Conservation (phyloP, 495 filamentous ascomycete genomes). For the Penicillium coprophilum region DNA sequence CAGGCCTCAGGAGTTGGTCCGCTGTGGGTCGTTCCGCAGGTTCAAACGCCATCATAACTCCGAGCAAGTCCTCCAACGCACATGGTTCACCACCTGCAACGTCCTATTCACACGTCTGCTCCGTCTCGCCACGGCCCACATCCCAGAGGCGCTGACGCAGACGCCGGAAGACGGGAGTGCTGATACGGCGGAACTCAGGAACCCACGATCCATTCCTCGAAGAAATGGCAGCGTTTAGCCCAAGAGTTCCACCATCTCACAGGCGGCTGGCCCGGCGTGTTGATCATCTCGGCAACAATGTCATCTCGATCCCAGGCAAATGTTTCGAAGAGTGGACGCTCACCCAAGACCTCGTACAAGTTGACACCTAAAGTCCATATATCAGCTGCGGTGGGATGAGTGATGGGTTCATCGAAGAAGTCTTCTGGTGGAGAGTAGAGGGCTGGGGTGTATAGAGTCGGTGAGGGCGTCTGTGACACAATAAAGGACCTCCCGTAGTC, state of each 20-base stretch:
- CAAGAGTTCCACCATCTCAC: slow-evolving; percentile 29
- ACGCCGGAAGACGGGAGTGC: slow-evolving; percentile 25
- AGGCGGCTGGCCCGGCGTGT: slow-evolving; percentile 28
- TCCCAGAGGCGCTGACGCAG: slow-evolving; percentile 29
- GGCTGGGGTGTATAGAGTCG: slow-evolving; percentile 26
- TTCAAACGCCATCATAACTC: slow-evolving; percentile 37
- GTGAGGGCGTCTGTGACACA: slow-evolving; percentile 19
- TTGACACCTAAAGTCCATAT: slow-evolving; percentile 34
- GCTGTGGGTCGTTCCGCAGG: slow-evolving; percentile 34
- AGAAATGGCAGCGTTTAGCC: slow-evolving; percentile 24
- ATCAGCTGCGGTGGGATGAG: slow-evolving; percentile 26
- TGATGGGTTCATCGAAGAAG: slow-evolving; percentile 27
- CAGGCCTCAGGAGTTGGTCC: slow-evolving; percentile 26
- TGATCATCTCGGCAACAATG: slow-evolving; percentile 30
- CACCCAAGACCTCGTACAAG: slow-evolving; percentile 32
- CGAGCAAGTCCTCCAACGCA: slow-evolving; percentile 35
- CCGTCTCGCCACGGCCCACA: slow-evolving; percentile 33
- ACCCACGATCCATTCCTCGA: slow-evolving; percentile 28
- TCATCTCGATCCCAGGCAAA: slow-evolving; percentile 29
- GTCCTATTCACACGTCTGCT: slow-evolving; percentile 32
- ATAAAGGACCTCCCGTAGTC: slow-evolving; percentile 28
- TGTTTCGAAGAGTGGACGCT: slow-evolving; percentile 33
- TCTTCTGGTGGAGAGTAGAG: slow-evolving; percentile 30
- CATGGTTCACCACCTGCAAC: slow-evolving; percentile 28
- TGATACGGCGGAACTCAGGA: slow-evolving; percentile 24